Evolutionary conservation across 1,139 yeast species (phyloP), one percentile per base, ranked within the genome.

Genomic region (Saccharomyces hybrid): DNA sequence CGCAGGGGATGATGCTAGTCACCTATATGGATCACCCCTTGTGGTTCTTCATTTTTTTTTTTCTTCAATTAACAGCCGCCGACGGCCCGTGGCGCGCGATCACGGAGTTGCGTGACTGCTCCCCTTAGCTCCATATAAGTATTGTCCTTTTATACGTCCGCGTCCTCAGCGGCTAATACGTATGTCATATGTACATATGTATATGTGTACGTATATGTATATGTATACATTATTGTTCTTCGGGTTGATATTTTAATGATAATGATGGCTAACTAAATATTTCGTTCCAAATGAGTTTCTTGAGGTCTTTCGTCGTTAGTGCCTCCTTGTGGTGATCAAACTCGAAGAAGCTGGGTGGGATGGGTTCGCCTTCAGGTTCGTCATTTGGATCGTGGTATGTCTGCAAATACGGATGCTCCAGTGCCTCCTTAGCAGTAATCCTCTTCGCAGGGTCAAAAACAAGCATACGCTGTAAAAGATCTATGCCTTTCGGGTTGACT

Each of bases 321-420:
- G 84, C 84, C 53, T 86, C 89, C 69, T 87, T 87, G 58, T 79
- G 76, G 61, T 80, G 77, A 68, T 93, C 97, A 65, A 89, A 91
- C 59, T 84, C 87, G 72, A 93, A 91, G 67, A 90, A 88, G 56
- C 82, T 83, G 34, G 80, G 81, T 1, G 93, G 86, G 46, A 91
- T 83, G 3, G 88, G 86, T 14, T 77, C 75, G 1, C 93, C 88
- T 2, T 73, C 74, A 0, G 96, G 97, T 67, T 91, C 98, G 61
- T 90, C 97, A 51, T 76, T 78, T 0, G 88, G 84, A 62, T 87
- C 95, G 69, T 91, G 96, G 70, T 90, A 93, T 14, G 83, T 76
- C 51, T 76, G 75, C 56, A 93, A 75, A 70, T 90, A 93, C 1
- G 96, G 95, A 68, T 93, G 98, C 54, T 75, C 74, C 52, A 91